Percentiles rank a stretch among this genome's conserved stretches.
phyloP scores from a whole-genome alignment of 441 rosid genomes.

The Kokia cookei region DNA sequence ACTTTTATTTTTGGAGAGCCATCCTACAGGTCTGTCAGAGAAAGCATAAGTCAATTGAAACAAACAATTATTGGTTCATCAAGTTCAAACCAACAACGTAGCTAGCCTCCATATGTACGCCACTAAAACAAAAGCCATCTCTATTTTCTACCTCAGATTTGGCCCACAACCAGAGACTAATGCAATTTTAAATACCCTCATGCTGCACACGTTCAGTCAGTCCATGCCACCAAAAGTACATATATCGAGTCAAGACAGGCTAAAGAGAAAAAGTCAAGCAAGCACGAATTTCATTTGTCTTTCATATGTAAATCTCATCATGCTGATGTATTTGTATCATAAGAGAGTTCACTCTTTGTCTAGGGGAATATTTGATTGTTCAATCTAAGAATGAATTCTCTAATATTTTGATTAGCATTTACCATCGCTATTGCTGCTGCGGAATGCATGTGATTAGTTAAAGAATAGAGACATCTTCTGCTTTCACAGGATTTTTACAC shows the following conservation, averaged over 20 bases:
- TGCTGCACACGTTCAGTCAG: not conserved
- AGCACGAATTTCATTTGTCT: not conserved
- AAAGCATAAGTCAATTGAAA: not conserved
- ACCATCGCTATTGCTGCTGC: not conserved
- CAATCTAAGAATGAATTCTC: not conserved
- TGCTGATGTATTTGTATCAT: not conserved
- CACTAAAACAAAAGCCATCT: not conserved
- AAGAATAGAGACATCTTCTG: not conserved
- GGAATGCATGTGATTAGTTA: not conserved
- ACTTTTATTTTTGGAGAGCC: not conserved
- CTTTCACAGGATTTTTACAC: not conserved
- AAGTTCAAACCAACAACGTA: not conserved
- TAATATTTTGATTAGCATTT: not conserved
- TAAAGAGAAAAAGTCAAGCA: not conserved
- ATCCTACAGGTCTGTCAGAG: not conserved
- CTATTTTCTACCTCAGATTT: not conserved
- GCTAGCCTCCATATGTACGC: not conserved
- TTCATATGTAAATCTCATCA: not conserved
- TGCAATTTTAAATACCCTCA: not conserved
- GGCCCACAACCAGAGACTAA: not conserved
- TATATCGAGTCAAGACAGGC: not conserved
- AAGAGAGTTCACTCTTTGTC: not conserved
- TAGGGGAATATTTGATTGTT: not conserved
- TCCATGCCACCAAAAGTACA: not conserved
- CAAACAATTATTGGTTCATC: constrained; percentile 5